A percentile compares a stretch with the other conserved stretches of the same genome.
Conservation (phyloP, 2,329 filamentous ascomycete species). For the Colletotrichum salicis region DNA sequence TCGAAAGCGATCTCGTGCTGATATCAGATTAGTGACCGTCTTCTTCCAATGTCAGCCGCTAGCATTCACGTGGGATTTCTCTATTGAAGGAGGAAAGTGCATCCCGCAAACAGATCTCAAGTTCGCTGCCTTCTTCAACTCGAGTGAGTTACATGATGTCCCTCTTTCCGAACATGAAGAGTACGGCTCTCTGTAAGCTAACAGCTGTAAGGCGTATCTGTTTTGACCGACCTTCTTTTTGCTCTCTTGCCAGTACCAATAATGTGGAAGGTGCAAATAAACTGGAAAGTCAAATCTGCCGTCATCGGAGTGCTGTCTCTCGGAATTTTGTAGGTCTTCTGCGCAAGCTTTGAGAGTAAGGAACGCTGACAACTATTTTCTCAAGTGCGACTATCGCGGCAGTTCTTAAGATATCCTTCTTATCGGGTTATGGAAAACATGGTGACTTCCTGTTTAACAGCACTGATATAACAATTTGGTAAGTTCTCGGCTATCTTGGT, state of each 20-base stretch:
- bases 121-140: constrained; percentile 42
- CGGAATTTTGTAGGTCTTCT: constrained; percentile 38
- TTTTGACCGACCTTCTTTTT: constrained; percentile 43
- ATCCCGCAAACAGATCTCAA: constrained; percentile 40
- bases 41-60: constrained; percentile 42
- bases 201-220: constrained; percentile 35
- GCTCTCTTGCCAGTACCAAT: constrained; percentile 43
- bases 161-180: no score
- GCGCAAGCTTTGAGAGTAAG: no score
- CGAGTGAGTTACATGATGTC: constrained; percentile 14
- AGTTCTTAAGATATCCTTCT: constrained; percentile 42
- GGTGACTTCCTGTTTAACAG: constrained; percentile 44
- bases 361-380: not conserved
- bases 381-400: constrained; percentile 38
- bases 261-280: constrained; percentile 44
- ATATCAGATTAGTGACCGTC: constrained; percentile 36
- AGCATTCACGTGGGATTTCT: constrained; percentile 38
- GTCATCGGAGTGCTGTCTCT: constrained; percentile 41
- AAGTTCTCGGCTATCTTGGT: not conserved
- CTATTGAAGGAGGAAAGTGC: constrained; percentile 37
- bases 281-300: constrained; percentile 41
- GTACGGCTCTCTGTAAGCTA: no score
- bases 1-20: not conserved
- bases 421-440: constrained; percentile 39
- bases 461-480: constrained; percentile 44